A percentile compares a stretch with the other conserved stretches of the same genome.
These are phyloP conservation scores for Alternaria burnsii DNA, from an alignment of 2,329 filamentous ascomycete species.

Conservation along the genomic window DNA sequence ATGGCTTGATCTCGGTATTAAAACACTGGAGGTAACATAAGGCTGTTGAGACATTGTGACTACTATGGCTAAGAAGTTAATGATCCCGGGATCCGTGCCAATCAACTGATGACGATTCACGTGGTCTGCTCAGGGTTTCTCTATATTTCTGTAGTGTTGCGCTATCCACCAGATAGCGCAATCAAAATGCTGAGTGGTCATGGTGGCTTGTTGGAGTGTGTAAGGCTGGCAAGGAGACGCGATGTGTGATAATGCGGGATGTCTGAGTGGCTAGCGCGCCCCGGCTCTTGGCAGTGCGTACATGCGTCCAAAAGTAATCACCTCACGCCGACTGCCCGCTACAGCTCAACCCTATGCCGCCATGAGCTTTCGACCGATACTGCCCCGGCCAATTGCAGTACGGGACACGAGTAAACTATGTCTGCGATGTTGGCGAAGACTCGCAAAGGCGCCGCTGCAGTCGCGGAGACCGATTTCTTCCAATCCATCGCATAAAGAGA, in stretches of 20 bases:
- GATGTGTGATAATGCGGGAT: background rate
- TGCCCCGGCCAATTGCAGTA: constrained; percentile 39
- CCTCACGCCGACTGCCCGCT: background rate
- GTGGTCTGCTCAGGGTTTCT: background rate
- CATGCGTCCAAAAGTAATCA: constrained; percentile 15
- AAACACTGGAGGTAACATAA: background rate
- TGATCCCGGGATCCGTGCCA: accelerated
- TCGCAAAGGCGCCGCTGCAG: constrained; percentile 32
- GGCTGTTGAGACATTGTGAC: background rate
- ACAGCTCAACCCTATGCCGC: constrained; percentile 32
- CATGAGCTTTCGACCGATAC: constrained; percentile 49
- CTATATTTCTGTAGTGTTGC: background rate
- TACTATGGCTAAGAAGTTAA: background rate
- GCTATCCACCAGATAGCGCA: background rate
- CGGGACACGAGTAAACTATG: constrained; percentile 44
- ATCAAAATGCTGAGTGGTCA: background rate
- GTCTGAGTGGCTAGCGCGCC: constrained; percentile 11
- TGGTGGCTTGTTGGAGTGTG: background rate
- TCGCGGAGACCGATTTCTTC: constrained; percentile 42
- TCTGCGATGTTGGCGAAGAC: constrained; percentile 45
- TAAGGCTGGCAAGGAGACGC: background rate
- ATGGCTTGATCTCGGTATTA: background rate
- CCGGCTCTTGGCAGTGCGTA: constrained; percentile 13
- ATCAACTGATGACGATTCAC: background rate
- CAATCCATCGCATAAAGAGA: constrained; percentile 34